Evolutionary conservation across 768 basidiomycete genomes (phyloP).

Genomic region (Pleurotus tuoliensis): DNA sequence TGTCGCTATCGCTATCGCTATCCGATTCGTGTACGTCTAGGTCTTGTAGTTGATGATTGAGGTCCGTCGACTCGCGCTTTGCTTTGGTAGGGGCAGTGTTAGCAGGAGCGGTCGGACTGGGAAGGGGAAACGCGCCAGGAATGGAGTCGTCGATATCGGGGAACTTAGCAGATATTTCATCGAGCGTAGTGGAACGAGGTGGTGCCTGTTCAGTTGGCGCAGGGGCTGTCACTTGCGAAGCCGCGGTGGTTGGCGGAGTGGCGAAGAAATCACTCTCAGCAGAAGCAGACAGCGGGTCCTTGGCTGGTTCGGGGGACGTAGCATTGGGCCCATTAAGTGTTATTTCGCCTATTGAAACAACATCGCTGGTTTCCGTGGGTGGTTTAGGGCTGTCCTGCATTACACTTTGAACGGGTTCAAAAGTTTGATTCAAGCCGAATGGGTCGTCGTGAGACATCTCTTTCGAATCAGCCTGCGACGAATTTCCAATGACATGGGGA

Average conservation of each 20-base stretch:
- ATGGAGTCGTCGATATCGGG: conserved; percentile 3
- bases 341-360: conserved; percentile 16
- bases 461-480: conserved; percentile 7
- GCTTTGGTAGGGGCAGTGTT: too few relatives aligned
- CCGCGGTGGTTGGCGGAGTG: conserved; percentile 50
- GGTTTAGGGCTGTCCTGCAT: conserved; percentile 16
- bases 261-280: conserved; percentile 54
- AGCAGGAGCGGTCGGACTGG: conserved; percentile 11
- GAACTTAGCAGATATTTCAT: conserved; percentile 4
- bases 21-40: conserved; percentile 51
- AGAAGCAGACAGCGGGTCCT: conserved; percentile 20
- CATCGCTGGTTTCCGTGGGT: not conserved
- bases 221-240: conserved; percentile 4
- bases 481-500: conserved; percentile 27
- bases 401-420: conserved; percentile 17
- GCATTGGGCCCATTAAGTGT: conserved; percentile 9
- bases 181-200: not conserved
- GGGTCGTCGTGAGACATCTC: conserved; percentile 34
- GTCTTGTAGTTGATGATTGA: conserved; percentile 51
- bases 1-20: conserved; percentile 32
- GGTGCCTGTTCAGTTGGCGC: conserved; percentile 5
- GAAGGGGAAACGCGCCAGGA: conserved; percentile 7
- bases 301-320: conserved; percentile 12
- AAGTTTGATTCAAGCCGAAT: conserved; percentile 44
- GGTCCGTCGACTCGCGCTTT: conserved; percentile 42